These are phyloP conservation scores for Millerozyma miso DNA, from an alignment of 805 yeast species.

Conservation along the genomic window DNA sequence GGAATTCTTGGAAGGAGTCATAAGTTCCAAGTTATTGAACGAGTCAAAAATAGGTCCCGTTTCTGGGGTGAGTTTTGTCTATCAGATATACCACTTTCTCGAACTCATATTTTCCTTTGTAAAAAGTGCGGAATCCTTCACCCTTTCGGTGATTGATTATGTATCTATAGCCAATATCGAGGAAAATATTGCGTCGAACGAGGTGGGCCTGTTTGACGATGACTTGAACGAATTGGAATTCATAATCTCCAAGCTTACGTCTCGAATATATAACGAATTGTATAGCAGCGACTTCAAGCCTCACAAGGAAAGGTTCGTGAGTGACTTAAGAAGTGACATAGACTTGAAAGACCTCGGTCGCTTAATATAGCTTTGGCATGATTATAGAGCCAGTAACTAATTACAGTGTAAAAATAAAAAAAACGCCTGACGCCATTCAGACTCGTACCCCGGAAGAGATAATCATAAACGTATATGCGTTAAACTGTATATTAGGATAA, in stretches of 20 bases:
- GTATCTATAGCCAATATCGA: slow-evolving; percentile 23
- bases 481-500: not conserved
- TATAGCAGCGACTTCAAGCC: slow-evolving; percentile 43
- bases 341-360: slow-evolving; percentile 41
- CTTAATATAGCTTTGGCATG: slow-evolving; percentile 1
- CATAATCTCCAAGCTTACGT: slow-evolving; percentile 33
- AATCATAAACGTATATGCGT: not conserved
- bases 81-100: slow-evolving; percentile 28
- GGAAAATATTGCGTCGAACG: slow-evolving; percentile 4
- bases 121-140: slow-evolving; percentile 32
- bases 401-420: not conserved
- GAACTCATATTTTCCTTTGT: slow-evolving; percentile 31
- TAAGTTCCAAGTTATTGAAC: slow-evolving; percentile 28
- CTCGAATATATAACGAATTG: slow-evolving; percentile 33
- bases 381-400: not conserved
- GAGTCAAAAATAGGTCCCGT: slow-evolving; percentile 26
- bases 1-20: slow-evolving; percentile 22
- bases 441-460: not conserved
- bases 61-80: slow-evolving; percentile 25
- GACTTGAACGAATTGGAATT: slow-evolving; percentile 25
- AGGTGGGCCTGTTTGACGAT: slow-evolving; percentile 18
- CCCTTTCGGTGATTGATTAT: slow-evolving; percentile 23
- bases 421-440: not conserved
- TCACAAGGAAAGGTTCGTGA: slow-evolving; percentile 38
- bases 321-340: slow-evolving; percentile 51